phyloP scores from a whole-genome alignment of 805 yeast genomes.

The Yarrowia porcina region DNA sequence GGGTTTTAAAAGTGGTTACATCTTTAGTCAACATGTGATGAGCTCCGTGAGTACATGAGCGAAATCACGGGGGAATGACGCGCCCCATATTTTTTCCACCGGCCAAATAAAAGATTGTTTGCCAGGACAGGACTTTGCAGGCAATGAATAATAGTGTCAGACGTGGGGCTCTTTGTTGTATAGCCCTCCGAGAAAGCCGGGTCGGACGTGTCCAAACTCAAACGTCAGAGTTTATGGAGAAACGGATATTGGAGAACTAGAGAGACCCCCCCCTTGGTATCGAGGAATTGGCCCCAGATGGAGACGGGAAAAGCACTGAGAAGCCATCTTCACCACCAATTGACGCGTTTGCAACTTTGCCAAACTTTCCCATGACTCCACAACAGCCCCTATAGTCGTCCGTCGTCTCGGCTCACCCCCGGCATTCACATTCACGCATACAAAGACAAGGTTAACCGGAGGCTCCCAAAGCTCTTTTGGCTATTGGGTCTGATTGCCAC shows the following conservation, averaged over 20 bases:
- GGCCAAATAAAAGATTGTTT: not conserved
- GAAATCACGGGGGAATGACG: not conserved
- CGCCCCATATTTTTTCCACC: not conserved
- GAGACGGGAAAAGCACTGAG: no score
- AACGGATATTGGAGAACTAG: slow-evolving; percentile 11
- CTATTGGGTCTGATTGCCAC: slow-evolving; percentile 11
- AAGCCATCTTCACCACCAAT: not conserved
- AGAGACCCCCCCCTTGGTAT: no score
- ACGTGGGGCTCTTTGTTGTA: not conserved
- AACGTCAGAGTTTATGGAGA: slow-evolving; percentile 15
- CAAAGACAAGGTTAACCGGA: slow-evolving; percentile 26
- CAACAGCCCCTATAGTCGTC: not conserved
- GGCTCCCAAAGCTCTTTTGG: not conserved
- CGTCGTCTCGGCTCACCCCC: slow-evolving; percentile 22
- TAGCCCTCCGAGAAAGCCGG: slow-evolving; percentile 20
- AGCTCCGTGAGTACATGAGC: not conserved
- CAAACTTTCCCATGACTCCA: not conserved
- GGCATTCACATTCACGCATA: slow-evolving; percentile 26
- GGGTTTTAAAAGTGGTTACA: not conserved
- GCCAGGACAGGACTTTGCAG: slow-evolving; percentile 20
- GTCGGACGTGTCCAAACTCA: slow-evolving; percentile 20
- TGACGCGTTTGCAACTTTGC: not conserved
- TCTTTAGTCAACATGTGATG: not conserved
- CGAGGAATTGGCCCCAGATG: no score
- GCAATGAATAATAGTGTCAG: not conserved